Evolutionary conservation across 805 yeast species (phyloP).

Genomic region (Nakazawaea ishiwadae): DNA sequence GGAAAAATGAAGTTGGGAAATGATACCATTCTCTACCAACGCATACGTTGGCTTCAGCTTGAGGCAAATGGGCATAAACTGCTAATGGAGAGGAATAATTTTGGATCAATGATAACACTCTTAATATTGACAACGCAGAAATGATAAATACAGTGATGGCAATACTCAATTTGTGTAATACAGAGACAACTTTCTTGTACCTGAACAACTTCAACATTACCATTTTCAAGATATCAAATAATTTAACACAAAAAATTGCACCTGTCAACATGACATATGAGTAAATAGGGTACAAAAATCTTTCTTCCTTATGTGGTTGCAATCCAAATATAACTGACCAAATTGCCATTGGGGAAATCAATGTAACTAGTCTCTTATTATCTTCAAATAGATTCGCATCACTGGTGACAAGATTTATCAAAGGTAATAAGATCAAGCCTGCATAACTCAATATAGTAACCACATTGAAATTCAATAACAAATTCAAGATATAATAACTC

Average conservation of each 20-base stretch:
- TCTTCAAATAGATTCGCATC: slow-evolving; percentile 11
- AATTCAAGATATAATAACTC: slow-evolving; percentile 62
- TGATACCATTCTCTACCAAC: slow-evolving; percentile 96
- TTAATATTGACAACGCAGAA: slow-evolving; percentile 34
- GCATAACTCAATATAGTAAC: slow-evolving; percentile 36
- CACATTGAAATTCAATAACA: slow-evolving; percentile 70
- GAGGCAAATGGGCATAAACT: slow-evolving; percentile 44
- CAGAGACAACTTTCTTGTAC: background rate
- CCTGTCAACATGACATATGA: slow-evolving; percentile 63
- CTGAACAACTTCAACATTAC: background rate
- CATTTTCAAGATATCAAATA: slow-evolving; percentile 13
- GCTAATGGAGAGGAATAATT: slow-evolving; percentile 74
- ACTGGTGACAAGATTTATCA: slow-evolving; percentile 21
- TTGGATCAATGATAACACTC: slow-evolving; percentile 54
- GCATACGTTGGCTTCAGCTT: slow-evolving; percentile 53
- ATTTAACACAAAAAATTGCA: slow-evolving; percentile 36
- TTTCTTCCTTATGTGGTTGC: slow-evolving; percentile 92
- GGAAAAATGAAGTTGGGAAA: slow-evolving; percentile 82
- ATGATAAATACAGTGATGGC: slow-evolving; percentile 13
- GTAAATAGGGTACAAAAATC: slow-evolving; percentile 84
- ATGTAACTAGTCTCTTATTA: slow-evolving; percentile 16
- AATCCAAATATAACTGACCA: slow-evolving; percentile 66
- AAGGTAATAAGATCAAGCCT: slow-evolving; percentile 31
- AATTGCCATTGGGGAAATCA: slow-evolving; percentile 46
- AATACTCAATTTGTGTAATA: background rate